Evolutionary conservation across 495 filamentous ascomycete species (phyloP).

Genomic region (Ascodesmis nigricans): DNA sequence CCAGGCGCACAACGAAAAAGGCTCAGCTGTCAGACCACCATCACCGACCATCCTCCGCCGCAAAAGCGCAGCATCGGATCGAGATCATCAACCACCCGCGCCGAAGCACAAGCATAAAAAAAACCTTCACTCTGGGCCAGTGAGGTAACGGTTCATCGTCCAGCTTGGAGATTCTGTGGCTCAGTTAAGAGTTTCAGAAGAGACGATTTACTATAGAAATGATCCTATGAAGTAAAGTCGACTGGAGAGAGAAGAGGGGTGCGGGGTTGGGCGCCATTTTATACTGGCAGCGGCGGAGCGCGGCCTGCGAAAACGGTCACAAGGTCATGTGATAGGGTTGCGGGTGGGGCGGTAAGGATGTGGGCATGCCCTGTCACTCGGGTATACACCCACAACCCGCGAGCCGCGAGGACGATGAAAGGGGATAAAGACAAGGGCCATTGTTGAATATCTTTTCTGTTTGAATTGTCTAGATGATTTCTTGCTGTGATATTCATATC

Average conservation of each 20-base stretch:
- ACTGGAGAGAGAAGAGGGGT: conserved; percentile 15
- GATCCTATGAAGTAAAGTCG: conserved; percentile 53
- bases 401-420: too few relatives aligned
- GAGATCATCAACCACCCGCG: conserved; percentile 45
- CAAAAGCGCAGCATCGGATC: conserved; percentile 30
- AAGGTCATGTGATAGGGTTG: too few relatives aligned
- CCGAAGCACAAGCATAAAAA: conserved; percentile 26
- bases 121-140: conserved; percentile 35
- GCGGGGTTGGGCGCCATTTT: conserved; percentile 10
- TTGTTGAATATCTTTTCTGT: too few relatives aligned
- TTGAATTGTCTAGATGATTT: too few relatives aligned
- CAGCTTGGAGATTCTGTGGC: conserved; percentile 38
- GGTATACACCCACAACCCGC: too few relatives aligned
- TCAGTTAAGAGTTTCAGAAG: conserved; percentile 56
- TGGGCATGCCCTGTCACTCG: too few relatives aligned
- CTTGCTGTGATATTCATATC: too few relatives aligned
- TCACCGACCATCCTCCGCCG: conserved; percentile 33
- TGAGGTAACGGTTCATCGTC: conserved; percentile 39
- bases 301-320: too few relatives aligned
- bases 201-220: conserved; percentile 75
- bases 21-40: conserved; percentile 40
- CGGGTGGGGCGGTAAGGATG: too few relatives aligned
- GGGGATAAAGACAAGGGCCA: too few relatives aligned
- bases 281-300: too few relatives aligned
- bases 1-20: conserved; percentile 8